phyloP scores from a whole-genome alignment of 208 protist genomes.

The Endotrypanum monterogeii region DNA sequence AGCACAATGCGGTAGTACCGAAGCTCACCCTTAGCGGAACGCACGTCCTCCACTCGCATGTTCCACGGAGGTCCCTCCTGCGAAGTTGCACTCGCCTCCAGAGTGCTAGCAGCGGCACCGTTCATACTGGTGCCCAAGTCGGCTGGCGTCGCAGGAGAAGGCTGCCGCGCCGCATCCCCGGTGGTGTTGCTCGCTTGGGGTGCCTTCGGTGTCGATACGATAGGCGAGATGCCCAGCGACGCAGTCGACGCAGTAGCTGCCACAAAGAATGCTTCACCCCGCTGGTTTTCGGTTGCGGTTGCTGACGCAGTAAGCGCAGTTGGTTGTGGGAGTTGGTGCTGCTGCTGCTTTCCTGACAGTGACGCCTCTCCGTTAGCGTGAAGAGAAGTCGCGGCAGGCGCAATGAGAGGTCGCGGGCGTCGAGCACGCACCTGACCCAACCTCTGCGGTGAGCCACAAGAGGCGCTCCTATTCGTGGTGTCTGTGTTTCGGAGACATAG shows the following conservation, averaged over 20 bases:
- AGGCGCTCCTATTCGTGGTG: not conserved
- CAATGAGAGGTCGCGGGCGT: not conserved
- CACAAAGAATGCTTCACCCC: not conserved
- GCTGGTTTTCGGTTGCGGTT: not conserved
- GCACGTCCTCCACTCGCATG: constrained; percentile 57
- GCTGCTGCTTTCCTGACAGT: too few species aligned
- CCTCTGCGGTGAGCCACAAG: not conserved
- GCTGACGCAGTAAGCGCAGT: too few species aligned
- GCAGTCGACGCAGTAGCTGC: not conserved
- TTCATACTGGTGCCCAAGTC: not conserved
- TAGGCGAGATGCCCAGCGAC: not conserved
- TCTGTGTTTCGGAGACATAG: too few species aligned
- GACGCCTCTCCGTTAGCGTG: not conserved
- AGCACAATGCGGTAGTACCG: constrained; percentile 64
- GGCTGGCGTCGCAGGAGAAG: not conserved
- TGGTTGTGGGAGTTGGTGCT: not conserved
- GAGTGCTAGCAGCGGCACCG: not conserved
- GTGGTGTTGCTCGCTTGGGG: not conserved
- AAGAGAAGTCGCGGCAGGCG: not conserved
- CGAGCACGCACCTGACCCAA: not conserved
- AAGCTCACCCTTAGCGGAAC: constrained; percentile 47
- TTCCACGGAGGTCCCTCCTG: constrained; percentile 57
- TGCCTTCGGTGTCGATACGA: not conserved
- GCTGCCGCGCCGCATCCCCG: not conserved
- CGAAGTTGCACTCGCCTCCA: constrained; percentile 4